Base-by-base conservation (phyloP, 768 basidiomycete species). In the Tylopilus felleus region DNA sequence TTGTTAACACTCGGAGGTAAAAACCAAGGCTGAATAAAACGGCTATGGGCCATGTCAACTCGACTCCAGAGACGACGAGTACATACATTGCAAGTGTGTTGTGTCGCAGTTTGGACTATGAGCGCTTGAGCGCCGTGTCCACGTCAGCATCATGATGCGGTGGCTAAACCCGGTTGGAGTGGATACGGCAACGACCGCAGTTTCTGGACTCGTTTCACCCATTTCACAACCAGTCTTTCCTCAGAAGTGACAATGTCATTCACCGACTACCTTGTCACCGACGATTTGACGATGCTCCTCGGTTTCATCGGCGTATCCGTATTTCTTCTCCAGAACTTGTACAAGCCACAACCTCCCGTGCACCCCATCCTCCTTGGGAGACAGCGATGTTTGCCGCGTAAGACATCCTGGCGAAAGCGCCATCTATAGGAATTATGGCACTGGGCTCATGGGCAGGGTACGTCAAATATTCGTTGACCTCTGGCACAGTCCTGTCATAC, bases 311-410 rank as follows among this genome's bases (percentile, higher is more conserved):
- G 84, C 5, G 86, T 85, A 3, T 87, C 87, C 9, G 79, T 90
- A 36, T 90, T 90, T 66, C 77, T 90, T 29, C 75, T 91, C 41
- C 84, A 84, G 64, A 90, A 84, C 66, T 73, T 90, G 56, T 89
- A 90, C 73, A 89, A 81, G 60, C 88, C 88, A 4, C 88, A 88
- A 60, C 85, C 88, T 2, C 81, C 95, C 40, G 93, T 95, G 0
- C 94, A 97, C 64, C 94, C 94, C n/a, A 88, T 98, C 60, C 78
- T 96, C 9, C 80, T 98, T 1, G 93, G 94, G 8, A 77, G 93
- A 47, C 94, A 98, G 91, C 61, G 95, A 97, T 68, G 87, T 88
- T 25, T 86, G 85, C 13, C 79, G 86, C 47, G 90, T 94, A 4
- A 77, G 94, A 49, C 85, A 90, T 64, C 79, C 87, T 13, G 77